Conservation (phyloP, 208 protist species). For the Crithidia mellificae region DNA sequence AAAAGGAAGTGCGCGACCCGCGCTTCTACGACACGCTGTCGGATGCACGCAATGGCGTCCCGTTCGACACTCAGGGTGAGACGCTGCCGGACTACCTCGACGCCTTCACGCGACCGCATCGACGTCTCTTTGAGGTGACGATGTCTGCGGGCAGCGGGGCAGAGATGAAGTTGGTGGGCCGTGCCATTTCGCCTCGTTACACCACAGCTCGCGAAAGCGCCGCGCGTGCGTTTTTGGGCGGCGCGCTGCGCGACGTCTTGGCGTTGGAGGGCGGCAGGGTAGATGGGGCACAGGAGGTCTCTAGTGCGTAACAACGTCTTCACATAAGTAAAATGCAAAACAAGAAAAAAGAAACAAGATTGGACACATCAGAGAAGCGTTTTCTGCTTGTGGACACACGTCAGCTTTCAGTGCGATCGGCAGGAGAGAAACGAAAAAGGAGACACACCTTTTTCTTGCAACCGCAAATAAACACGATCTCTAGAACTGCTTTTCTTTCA, state of each 20-base stretch:
- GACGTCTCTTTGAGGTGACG: slow-evolving; percentile 78
- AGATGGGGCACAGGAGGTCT: background rate
- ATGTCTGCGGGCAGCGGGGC: slow-evolving; percentile 40
- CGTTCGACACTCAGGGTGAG: slow-evolving; percentile 64
- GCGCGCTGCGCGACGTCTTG: slow-evolving; percentile 53
- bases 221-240: slow-evolving; percentile 63
- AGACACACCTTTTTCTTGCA: too few species aligned
- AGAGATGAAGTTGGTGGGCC: slow-evolving; percentile 49
- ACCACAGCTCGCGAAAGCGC: slow-evolving; percentile 68
- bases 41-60: slow-evolving; percentile 78
- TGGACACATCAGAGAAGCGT: too few species aligned
- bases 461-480: too few species aligned
- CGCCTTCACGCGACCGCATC: slow-evolving; percentile 46
- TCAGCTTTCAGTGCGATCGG: too few species aligned
- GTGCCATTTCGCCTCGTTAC: slow-evolving; percentile 64
- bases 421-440: too few species aligned
- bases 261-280: slow-evolving; percentile 7
- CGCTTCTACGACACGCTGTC: slow-evolving; percentile 80
- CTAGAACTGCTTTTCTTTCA: too few species aligned
- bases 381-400: too few species aligned
- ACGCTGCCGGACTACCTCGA: slow-evolving; percentile 54
- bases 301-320: slow-evolving; percentile 7
- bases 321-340: slow-evolving; percentile 5
- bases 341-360: too few species aligned
- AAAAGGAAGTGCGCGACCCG: slow-evolving; percentile 66